These are phyloP conservation scores for Raddia guianensis DNA, from an alignment of 176 grass and related monocot species.

Conservation along the genomic window DNA sequence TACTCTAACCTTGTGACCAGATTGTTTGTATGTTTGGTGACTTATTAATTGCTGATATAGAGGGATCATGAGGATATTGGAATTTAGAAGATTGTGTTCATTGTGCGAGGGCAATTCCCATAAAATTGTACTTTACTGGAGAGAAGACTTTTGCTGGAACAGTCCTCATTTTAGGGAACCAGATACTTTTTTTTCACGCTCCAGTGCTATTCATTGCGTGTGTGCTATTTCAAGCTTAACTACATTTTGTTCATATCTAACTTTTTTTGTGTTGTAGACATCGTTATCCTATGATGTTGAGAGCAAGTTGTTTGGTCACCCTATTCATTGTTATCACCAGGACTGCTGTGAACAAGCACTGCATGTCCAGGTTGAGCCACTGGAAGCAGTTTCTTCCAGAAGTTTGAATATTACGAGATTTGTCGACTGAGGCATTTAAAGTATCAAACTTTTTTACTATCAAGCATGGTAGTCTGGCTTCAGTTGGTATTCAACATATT, in stretches of 20 bases:
- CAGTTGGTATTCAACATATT: neutral
- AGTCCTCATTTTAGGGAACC: neutral
- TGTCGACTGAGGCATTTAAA: neutral
- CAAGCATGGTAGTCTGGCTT: neutral
- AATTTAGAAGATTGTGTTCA: neutral
- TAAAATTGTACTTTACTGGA: neutral
- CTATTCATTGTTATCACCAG: conserved; percentile 40
- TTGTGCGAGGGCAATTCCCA: neutral
- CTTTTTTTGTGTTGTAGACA: conserved; percentile 2
- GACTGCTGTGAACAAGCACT: conserved; percentile 39
- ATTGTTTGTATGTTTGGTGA: too few relatives aligned
- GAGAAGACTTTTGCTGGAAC: neutral
- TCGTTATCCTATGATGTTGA: neutral
- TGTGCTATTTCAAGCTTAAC: neutral
- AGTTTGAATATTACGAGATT: conserved; percentile 48
- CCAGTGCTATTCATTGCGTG: neutral
- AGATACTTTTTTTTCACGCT: neutral
- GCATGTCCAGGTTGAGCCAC: conserved; percentile 44
- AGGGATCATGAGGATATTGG: neutral
- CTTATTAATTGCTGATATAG: neutral
- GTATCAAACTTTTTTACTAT: neutral
- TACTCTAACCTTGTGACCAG: too few relatives aligned
- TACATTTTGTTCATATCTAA: neutral
- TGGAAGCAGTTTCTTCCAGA: conserved; percentile 46
- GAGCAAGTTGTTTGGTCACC: conserved; percentile 33